These are phyloP conservation scores for Lodderomyces metapsilosis DNA, from an alignment of 1,139 yeast genomes.

Conservation along the genomic window DNA sequence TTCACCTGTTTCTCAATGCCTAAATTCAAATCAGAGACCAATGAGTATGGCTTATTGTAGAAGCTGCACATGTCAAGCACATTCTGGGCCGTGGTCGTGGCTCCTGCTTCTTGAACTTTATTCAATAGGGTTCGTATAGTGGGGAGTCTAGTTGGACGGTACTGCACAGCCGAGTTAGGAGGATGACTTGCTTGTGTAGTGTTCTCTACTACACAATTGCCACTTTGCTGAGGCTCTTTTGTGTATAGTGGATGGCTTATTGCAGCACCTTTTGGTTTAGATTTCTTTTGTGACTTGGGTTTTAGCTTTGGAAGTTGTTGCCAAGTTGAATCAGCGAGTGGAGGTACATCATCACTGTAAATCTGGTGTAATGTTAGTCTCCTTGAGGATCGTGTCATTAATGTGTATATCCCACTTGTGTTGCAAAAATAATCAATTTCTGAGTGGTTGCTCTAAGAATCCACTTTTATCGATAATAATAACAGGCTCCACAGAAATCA, in stretches of 20 bases:
- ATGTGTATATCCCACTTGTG: not conserved
- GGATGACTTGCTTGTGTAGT: not conserved
- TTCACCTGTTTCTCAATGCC: too few relatives aligned
- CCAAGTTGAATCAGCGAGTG: constrained; percentile 1
- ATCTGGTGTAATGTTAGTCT: not conserved
- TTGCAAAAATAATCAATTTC: not conserved
- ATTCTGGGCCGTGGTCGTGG: not conserved
- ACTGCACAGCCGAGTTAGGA: not conserved
- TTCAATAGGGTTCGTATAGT: not conserved
- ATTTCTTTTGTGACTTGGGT: not conserved
- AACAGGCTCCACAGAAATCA: too few relatives aligned
- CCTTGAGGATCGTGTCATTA: not conserved
- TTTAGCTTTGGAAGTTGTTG: not conserved
- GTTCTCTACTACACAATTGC: too few relatives aligned
- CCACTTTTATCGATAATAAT: too few relatives aligned
- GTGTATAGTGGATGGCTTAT: too few relatives aligned
- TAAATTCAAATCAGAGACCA: not conserved
- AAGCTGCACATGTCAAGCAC: constrained; percentile 1
- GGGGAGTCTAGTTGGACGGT: not conserved
- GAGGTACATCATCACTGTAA: constrained; percentile 1
- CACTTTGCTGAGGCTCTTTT: too few relatives aligned
- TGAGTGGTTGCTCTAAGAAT: not conserved
- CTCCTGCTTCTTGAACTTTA: not conserved
- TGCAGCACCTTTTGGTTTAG: too few relatives aligned
- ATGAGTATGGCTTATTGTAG: not conserved